These are phyloP conservation scores for Urochloa ruziziensis DNA, from an alignment of 176 grass and related monocot genomes.

Conservation along the genomic window DNA sequence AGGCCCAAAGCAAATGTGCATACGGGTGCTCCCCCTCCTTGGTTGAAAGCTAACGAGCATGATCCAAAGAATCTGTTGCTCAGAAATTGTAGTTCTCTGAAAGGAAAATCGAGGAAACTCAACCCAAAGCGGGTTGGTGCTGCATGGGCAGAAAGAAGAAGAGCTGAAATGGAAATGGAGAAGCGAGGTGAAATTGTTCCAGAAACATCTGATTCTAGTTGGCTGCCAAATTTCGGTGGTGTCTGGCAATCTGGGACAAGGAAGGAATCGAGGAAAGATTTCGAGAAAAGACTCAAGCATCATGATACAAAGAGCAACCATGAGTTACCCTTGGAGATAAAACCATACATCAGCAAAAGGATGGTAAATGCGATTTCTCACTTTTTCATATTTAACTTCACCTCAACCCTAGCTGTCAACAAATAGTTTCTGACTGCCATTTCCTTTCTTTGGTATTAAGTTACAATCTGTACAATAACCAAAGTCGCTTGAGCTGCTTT, in stretches of 20 bases:
- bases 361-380: slow-evolving; percentile 56
- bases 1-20: slow-evolving; percentile 86
- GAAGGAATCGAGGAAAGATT: slow-evolving; percentile 84
- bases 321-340: slow-evolving; percentile 54
- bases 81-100: not conserved
- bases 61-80: slow-evolving; percentile 30
- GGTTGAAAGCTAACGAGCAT: slow-evolving; percentile 64
- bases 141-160: slow-evolving; percentile 89
- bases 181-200: slow-evolving; percentile 59
- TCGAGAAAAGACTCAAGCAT: slow-evolving; percentile 62
- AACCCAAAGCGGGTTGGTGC: slow-evolving; percentile 96
- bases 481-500: not conserved
- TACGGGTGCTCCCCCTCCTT: slow-evolving; percentile 73
- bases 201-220: slow-evolving; percentile 51
- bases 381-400: slow-evolving; percentile 6
- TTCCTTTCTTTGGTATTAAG: not conserved
- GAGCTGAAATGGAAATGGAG: slow-evolving; percentile 81
- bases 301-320: slow-evolving; percentile 22
- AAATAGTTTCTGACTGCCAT: not conserved
- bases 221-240: slow-evolving; percentile 97
- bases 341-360: slow-evolving; percentile 93
- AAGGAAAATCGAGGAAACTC: slow-evolving; percentile 61
- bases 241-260: slow-evolving; percentile 87
- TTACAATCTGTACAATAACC: not conserved
- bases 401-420: not conserved